A percentile compares a stretch with the other conserved stretches of the same genome.
phyloP scores from a whole-genome alignment of 2,329 filamentous ascomycete genomes.

The Ilyonectria robusta region DNA sequence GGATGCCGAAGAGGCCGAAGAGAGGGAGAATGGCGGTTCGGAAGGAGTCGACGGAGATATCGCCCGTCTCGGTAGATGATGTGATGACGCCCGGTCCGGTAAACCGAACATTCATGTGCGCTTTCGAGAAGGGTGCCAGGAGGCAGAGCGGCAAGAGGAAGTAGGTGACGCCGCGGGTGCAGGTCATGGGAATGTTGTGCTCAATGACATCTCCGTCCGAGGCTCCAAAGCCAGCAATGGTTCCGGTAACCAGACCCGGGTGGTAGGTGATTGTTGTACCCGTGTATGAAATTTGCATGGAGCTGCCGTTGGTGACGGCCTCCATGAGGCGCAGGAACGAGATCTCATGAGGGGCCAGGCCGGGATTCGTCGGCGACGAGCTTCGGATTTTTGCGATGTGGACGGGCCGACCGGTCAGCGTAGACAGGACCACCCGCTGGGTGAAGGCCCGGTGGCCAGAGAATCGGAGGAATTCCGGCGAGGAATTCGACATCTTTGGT shows the following conservation, averaged over 20 bases:
- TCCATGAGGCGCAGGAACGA: slow-evolving; percentile 97
- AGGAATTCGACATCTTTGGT: slow-evolving; percentile 58
- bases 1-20: slow-evolving; percentile 91
- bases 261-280: slow-evolving; percentile 94
- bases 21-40: slow-evolving; percentile 92
- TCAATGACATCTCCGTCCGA: slow-evolving; percentile 80
- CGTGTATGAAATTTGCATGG: slow-evolving; percentile 96
- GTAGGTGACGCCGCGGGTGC: slow-evolving; percentile 88
- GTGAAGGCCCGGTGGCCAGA: slow-evolving; percentile 87
- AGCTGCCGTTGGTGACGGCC: slow-evolving; percentile 92
- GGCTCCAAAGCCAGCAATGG: slow-evolving; percentile 81
- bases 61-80: slow-evolving; percentile 83
- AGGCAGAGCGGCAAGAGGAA: slow-evolving; percentile 92
- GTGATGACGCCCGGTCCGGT: slow-evolving; percentile 95
- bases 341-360: slow-evolving; percentile 92
- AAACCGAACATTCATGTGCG: slow-evolving; percentile 90
- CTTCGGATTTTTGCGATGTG: slow-evolving; percentile 96
- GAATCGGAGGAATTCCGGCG: slow-evolving; percentile 77
- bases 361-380: slow-evolving; percentile 86
- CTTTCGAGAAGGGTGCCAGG: slow-evolving; percentile 93
- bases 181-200: slow-evolving; percentile 84
- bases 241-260: slow-evolving; percentile 92
- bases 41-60: slow-evolving; percentile 93
- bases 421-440: slow-evolving; percentile 89
- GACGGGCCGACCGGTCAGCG: slow-evolving; percentile 88